Percentiles rank a stretch among this genome's conserved stretches.
These are phyloP conservation scores for Daedalea quercina DNA, from an alignment of 768 basidiomycete species.

Conservation along the genomic window DNA sequence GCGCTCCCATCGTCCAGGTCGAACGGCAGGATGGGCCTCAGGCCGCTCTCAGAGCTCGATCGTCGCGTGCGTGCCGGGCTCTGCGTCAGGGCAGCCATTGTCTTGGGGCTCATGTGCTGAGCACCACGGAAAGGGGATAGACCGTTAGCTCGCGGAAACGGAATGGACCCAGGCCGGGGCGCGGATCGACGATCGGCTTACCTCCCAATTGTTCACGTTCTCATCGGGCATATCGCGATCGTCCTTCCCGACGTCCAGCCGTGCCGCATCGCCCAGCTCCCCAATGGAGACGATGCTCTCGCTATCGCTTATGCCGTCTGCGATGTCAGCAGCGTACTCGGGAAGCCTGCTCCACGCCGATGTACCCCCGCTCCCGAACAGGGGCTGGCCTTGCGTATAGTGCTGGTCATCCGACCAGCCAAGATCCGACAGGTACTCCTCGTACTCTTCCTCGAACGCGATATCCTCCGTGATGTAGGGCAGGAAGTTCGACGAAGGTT, in stretches of 20 bases:
- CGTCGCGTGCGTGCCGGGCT: slow-evolving; percentile 77
- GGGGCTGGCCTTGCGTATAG: slow-evolving; percentile 29
- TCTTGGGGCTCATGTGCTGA: slow-evolving; percentile 94
- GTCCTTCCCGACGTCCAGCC: slow-evolving; percentile 55
- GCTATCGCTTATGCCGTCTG: slow-evolving; percentile 88
- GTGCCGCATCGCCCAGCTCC: slow-evolving; percentile 75
- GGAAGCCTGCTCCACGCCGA: slow-evolving; percentile 85
- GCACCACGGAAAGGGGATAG: slow-evolving; percentile 3
- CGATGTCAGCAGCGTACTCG: slow-evolving; percentile 70
- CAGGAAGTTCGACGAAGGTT: slow-evolving; percentile 68
- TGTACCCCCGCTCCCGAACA: slow-evolving; percentile 24
- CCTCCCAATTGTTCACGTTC: slow-evolving; percentile 96
- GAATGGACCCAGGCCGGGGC: not conserved
- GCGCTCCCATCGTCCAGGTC: slow-evolving; percentile 74
- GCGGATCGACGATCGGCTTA: slow-evolving; percentile 28
- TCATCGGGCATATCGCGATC: slow-evolving; percentile 63
- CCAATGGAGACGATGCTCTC: slow-evolving; percentile 91
- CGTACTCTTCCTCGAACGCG: slow-evolving; percentile 95
- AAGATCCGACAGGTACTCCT: slow-evolving; percentile 89
- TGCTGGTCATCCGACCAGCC: slow-evolving; percentile 61
- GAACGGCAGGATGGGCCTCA: slow-evolving; percentile 76
- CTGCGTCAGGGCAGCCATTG: slow-evolving; percentile 88
- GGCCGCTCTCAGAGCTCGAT: slow-evolving; percentile 69
- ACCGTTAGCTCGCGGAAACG: not conserved
- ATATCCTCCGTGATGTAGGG: slow-evolving; percentile 92